Conservation (phyloP, 768 basidiomycete species). For the Tulasnella sp. region DNA sequence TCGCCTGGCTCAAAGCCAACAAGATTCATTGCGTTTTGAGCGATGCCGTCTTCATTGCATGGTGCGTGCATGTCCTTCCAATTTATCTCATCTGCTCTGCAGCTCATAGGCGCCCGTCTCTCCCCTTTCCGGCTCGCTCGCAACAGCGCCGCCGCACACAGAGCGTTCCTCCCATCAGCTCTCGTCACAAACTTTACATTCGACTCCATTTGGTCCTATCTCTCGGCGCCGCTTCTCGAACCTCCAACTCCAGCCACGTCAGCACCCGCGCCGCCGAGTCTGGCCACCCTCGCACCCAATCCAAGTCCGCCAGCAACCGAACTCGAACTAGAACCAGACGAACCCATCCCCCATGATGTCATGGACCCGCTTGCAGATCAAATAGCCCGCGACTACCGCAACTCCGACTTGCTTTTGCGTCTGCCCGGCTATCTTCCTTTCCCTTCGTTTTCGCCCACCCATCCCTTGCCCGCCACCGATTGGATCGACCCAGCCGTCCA, state of each 20-base stretch:
- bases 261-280: not conserved
- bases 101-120: not conserved
- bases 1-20: slow-evolving; percentile 53
- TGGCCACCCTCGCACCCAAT: not conserved
- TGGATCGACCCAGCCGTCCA: slow-evolving; percentile 58
- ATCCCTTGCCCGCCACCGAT: slow-evolving; percentile 54
- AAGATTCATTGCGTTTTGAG: slow-evolving; percentile 61
- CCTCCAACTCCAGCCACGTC: slow-evolving; percentile 17
- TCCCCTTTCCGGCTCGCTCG: not conserved
- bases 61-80: slow-evolving; percentile 46
- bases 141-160: slow-evolving; percentile 54
- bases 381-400: slow-evolving; percentile 60
- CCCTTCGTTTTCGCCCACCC: slow-evolving; percentile 58
- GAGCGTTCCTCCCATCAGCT: slow-evolving; percentile 61
- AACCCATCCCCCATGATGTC: slow-evolving; percentile 49
- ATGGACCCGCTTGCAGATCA: slow-evolving; percentile 63
- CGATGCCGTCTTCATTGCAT: slow-evolving; percentile 74
- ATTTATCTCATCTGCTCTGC: not conserved
- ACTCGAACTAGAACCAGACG: slow-evolving; percentile 46
- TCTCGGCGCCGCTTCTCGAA: slow-evolving; percentile 57
- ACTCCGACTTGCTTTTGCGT: slow-evolving; percentile 65
- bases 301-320: not conserved
- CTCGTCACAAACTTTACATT: slow-evolving; percentile 82
- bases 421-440: slow-evolving; percentile 74
- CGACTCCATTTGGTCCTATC: slow-evolving; percentile 77